Evolutionary conservation across 2,329 filamentous ascomycete species (phyloP), one percentile per base, ranked within the genome.

Genomic region (Cladosporium sp.): DNA sequence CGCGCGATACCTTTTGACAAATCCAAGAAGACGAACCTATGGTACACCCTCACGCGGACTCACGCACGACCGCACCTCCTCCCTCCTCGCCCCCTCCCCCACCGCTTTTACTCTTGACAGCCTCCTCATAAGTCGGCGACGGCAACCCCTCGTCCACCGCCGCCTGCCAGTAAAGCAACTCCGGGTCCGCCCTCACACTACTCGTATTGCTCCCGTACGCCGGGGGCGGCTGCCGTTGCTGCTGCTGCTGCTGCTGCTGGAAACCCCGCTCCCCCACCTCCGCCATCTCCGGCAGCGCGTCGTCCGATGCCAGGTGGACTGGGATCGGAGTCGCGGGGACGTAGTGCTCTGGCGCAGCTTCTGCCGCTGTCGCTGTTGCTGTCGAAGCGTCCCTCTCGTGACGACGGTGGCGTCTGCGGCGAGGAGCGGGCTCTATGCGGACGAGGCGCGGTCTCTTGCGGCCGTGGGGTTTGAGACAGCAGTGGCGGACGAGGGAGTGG

Each of bases 121-220:
- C 61, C 43, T 66, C 62, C 44, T 64, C 63, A 53, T 67, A 67
- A 4, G 60, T 65, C 8, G 65, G 65, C 2, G 62, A 65, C 1
- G 63, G 64, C 46, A 66, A 16, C 49, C 54, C 28, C 48, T 58
- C 45, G 6, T 9, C 22, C 1, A 61, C 59, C 3, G 59, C 51
- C 13, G 57, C 52, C 22, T 61, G 83, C 89, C 89, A 95, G 66
- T 87, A 89, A 22, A 95, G 76, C 11, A 89, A 76, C 63, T 92
- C 82, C 1, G 89, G 89, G 62, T 95, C 86, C 32, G 90, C 85
- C 44, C 87, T 79, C 81, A 93, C 87, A 63, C 86, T 92, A 68
- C 85, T 84, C 49, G 89, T 78, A 87, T 89, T 95, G 1, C 89
- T 73, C 0, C 90, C 90, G 65, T 95, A 95, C 2, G 89, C 89